Base-by-base conservation (phyloP, 2,329 filamentous ascomycete species). In the Verticillium dahliae region DNA sequence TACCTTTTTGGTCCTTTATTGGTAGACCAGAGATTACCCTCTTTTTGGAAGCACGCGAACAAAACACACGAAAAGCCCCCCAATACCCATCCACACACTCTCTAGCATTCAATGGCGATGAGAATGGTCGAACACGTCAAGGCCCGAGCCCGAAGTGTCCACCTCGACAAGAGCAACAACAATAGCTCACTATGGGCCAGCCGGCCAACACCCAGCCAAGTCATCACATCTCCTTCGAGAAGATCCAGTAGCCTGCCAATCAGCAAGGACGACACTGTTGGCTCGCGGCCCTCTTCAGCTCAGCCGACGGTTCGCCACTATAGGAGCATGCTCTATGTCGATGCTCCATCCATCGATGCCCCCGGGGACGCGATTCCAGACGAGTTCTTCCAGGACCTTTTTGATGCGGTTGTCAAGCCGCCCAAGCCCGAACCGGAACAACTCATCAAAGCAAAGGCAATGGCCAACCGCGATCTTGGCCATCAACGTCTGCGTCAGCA, bases 301-400 rank as follows among this genome's bases (percentile, higher is more conserved):
- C 54, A 65, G 1, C 61, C 66, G 22, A 67, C 66, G 4, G 61
- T 69, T 39, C 73, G 65, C 6, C 74, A 75, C 54, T 82, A 78
- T 65, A 77, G 79, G 62, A 85, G 81, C 70, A 82, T 85, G 82
- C 74, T 85, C 22, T 78, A 82, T 56, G 73, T 85, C 18, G 81
- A 82, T 34, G 76, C 78, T 2, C 80, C 81, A 13, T 80, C 66
- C 62, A 72, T 84, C 31, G 74, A 72, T 7, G 73, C 77, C 4
- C 71, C 76, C 64, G 75, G 75, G 59, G 76, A 77, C 38, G 74
- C 82, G 65, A 75, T 75, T 11, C 81, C 78, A 66, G 78, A 80
- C 31, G 80, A 82, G 70, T 75, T 84, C 56, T 78, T 78, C 62
- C 65, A 73, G 56, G 68, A 70, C 41, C 56, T 61, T 62, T 31